Evolutionary conservation across 305 asterid species (phyloP), one percentile per base, ranked within the genome.

Genomic region (Solanum hybrid): DNA sequence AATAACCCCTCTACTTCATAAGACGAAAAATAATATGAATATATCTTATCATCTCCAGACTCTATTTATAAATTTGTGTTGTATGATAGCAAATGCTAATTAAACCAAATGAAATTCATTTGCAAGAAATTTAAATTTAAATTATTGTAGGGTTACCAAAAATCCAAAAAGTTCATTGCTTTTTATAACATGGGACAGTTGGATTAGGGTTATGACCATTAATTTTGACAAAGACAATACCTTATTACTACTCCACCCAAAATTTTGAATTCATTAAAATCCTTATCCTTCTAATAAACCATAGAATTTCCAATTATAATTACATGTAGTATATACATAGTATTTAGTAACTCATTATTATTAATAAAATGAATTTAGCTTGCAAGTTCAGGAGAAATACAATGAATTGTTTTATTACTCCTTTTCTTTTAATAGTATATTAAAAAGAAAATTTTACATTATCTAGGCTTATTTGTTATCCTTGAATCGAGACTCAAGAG

Each of bases 1-100:
- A 61, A 61, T 4, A 61, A 20, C 4, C 4, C 2, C 2, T 46
- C 12, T 8, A 61, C 1, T 22, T 20, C 5, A 8, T 61, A 61
- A 20, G 2, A 20, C 5, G 4, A 2, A 64, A 22, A 64, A 64
- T 8, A 22, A 22, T 22, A 22, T 64, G 5, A 0, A 22, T 61
- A 67, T n/a, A n/a, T 69, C 6, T 24, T 69, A 24, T 69, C 0
- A 69, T 69, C 1, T 24, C 0, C 2, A 0, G 2, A 69, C 4
- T 24, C 0, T 1, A 69, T 0, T 69, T 69, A 69, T 69, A 71
- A 71, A 71, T 0, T 24, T 69, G 76, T 24, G 8, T 24, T 5
- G 76, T 24, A 26, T 0, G 7, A 64, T 24, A 0, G 76, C 5
- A 69, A 69, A 69, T 69, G 77, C 20, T 5, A 71, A 71, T 71